Percentiles rank a stretch among this genome's conserved stretches.
phyloP scores from a whole-genome alignment of 768 basidiomycete species.

The Lyophyllum semitale region DNA sequence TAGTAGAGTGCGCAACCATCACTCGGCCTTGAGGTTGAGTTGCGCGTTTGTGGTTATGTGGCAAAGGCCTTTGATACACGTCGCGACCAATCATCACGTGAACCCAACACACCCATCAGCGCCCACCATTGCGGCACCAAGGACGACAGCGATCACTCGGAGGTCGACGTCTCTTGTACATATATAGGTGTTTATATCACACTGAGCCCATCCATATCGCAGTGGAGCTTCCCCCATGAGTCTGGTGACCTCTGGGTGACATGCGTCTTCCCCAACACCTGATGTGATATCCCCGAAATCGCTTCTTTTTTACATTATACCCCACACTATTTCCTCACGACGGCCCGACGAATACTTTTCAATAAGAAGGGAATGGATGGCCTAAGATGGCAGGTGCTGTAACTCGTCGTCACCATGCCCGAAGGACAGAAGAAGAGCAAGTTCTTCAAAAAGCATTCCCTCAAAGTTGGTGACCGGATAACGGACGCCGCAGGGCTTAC shows the following conservation, averaged over 20 bases:
- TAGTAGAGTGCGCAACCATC: no score
- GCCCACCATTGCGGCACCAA: no score
- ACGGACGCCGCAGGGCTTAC: conserved; percentile 33
- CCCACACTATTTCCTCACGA: not conserved
- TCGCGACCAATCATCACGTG: no score
- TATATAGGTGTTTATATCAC: no score
- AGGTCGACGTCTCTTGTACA: no score
- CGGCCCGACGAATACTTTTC: conserved; percentile 11
- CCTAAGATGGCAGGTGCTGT: not conserved
- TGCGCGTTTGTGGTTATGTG: no score
- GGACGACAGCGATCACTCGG: no score
- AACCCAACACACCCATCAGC: no score
- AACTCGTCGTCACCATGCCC: conserved; percentile 8
- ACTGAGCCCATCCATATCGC: no score
- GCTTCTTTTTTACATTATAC: not conserved
- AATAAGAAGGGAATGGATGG: conserved; percentile 3
- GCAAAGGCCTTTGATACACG: no score
- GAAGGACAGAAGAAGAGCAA: conserved; percentile 2
- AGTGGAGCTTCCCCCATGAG: conserved; percentile 8
- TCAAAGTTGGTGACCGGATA: conserved; percentile 31
- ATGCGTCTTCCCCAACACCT: not conserved
- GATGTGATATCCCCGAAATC: conserved; percentile 12
- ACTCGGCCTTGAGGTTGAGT: no score
- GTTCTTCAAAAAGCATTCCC: conserved; percentile 28
- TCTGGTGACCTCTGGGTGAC: conserved; percentile 17